Evolutionary conservation across 2,329 filamentous ascomycete genomes (phyloP).

Genomic region (Aaosphaeria pasadenensis): DNA sequence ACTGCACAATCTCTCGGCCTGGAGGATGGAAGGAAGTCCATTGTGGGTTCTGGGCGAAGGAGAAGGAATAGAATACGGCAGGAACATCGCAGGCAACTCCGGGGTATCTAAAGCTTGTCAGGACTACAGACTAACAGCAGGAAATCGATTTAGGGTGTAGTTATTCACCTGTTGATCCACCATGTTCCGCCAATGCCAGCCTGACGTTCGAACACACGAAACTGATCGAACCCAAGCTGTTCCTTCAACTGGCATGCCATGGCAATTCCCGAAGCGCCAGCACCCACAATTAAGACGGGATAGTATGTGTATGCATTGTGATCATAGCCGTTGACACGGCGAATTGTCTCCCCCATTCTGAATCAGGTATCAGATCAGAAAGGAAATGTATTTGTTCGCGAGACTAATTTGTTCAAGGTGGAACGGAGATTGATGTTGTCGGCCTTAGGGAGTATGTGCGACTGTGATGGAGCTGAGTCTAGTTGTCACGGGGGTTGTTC

Average conservation of each 20-base stretch:
- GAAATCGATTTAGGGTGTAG: not conserved
- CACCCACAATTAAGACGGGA: slow-evolving; percentile 58
- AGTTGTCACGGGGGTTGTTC: too few species aligned
- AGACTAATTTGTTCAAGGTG: not conserved
- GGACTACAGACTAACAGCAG: slow-evolving; percentile 41
- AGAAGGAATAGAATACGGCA: slow-evolving; percentile 56
- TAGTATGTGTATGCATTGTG: slow-evolving; percentile 41
- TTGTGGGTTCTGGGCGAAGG: slow-evolving; percentile 51
- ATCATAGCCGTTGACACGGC: slow-evolving; percentile 36
- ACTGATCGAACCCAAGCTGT: slow-evolving; percentile 56
- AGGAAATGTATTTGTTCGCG: not conserved
- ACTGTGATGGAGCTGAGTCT: too few species aligned
- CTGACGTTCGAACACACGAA: slow-evolving; percentile 60
- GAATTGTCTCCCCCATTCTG: slow-evolving; percentile 31
- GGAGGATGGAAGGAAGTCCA: slow-evolving; percentile 52
- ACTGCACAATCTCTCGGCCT: slow-evolving; percentile 50
- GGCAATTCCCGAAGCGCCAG: slow-evolving; percentile 61
- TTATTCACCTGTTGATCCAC: slow-evolving; percentile 37
- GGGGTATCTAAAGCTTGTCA: slow-evolving; percentile 40
- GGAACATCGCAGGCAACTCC: slow-evolving; percentile 41
- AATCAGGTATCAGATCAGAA: not conserved
- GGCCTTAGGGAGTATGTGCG: too few species aligned
- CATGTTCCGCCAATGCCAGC: slow-evolving; percentile 62
- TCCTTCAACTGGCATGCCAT: slow-evolving; percentile 59
- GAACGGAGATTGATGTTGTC: too few species aligned